phyloP scores from a whole-genome alignment of 768 basidiomycete genomes.

The Leucocoprinus sp. region DNA sequence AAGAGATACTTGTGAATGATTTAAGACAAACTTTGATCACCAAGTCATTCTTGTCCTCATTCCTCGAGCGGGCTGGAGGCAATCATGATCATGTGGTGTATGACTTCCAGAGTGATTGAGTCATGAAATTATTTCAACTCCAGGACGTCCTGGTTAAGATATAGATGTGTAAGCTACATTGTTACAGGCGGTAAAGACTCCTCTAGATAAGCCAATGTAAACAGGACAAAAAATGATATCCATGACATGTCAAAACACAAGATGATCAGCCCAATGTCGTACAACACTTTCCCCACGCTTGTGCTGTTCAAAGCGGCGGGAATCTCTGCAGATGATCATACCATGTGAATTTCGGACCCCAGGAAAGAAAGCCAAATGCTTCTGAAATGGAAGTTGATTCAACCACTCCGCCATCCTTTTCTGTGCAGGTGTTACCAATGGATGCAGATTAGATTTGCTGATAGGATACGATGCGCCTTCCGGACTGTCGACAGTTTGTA shows the following conservation, averaged over 20 bases:
- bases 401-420: slow-evolving; percentile 46
- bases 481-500: slow-evolving; percentile 44
- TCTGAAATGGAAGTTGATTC: slow-evolving; percentile 65
- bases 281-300: slow-evolving; percentile 56
- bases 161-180: too few species aligned
- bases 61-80: too few species aligned
- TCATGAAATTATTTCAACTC: too few species aligned
- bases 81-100: too few species aligned
- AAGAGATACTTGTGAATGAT: too few species aligned
- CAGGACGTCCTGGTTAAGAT: too few species aligned
- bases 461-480: slow-evolving; percentile 21
- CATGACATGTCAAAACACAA: slow-evolving; percentile 31
- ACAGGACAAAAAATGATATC: too few species aligned
- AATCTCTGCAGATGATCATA: slow-evolving; percentile 61
- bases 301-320: slow-evolving; percentile 50
- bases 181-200: too few species aligned
- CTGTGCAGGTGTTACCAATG: slow-evolving; percentile 49
- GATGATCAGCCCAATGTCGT: slow-evolving; percentile 63
- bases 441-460: slow-evolving; percentile 24
- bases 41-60: too few species aligned
- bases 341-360: slow-evolving; percentile 60
- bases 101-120: too few species aligned
- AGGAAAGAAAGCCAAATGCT: slow-evolving; percentile 60
- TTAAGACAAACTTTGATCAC: too few species aligned
- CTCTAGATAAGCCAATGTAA: too few species aligned